Evolutionary conservation across 768 basidiomycete genomes (phyloP).

Genomic region (Calocera viscosa): DNA sequence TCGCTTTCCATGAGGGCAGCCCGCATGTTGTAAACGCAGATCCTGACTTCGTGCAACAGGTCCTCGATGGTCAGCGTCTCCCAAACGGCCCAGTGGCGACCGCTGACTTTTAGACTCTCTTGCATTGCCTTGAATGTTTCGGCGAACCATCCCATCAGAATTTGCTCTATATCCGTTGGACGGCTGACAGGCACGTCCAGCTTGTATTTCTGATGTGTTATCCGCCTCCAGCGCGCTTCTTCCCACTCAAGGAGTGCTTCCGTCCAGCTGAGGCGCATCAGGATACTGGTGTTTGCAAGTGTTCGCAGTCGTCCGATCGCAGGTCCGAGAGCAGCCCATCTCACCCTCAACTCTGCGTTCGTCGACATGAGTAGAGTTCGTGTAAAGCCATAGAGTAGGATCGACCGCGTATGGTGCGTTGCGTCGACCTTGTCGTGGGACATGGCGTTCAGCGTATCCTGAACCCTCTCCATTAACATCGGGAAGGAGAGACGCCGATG

Average conservation of each 20-base stretch:
- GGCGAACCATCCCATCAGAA: too few relatives aligned
- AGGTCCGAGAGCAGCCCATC: background rate
- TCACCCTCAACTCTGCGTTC: background rate
- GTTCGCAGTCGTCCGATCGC: background rate
- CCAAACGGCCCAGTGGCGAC: background rate
- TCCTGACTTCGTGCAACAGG: background rate
- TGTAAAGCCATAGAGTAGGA: background rate
- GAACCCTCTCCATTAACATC: background rate
- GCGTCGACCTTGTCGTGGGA: background rate
- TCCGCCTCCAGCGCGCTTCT: background rate
- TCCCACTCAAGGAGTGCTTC: background rate
- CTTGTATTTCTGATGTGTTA: background rate
- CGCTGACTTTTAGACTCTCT: too few relatives aligned
- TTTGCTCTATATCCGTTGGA: too few relatives aligned
- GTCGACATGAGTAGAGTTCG: background rate
- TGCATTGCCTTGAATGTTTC: too few relatives aligned
- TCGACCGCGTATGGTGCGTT: background rate
- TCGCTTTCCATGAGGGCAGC: background rate
- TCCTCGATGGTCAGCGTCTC: background rate
- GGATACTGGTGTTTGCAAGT: background rate
- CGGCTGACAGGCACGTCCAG: background rate
- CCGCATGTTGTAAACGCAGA: background rate
- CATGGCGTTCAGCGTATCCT: background rate
- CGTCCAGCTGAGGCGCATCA: background rate
- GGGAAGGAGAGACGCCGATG: background rate